phyloP scores from a whole-genome alignment of 2,329 filamentous ascomycete genomes.

The Nigrospora sphaerica region DNA sequence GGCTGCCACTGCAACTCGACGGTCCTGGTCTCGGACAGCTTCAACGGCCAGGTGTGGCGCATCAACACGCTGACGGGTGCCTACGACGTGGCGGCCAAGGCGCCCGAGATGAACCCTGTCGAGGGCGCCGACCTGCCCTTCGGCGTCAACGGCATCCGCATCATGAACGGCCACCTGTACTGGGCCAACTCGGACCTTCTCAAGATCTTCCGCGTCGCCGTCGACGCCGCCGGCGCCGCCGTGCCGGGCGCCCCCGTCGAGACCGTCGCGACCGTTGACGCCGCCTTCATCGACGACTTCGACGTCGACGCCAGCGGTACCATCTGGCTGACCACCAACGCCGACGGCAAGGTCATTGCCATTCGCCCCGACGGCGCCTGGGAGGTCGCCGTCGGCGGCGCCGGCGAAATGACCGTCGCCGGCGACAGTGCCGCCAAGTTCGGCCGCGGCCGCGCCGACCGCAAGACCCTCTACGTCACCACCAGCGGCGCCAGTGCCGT shows the following conservation, averaged over 20 bases:
- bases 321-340: slow-evolving; percentile 12
- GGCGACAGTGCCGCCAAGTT: slow-evolving; percentile 13
- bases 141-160: slow-evolving; percentile 20
- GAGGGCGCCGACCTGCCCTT: slow-evolving; percentile 3
- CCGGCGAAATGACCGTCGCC: slow-evolving; percentile 8
- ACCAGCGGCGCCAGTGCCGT: slow-evolving; percentile 12
- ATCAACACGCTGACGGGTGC: slow-evolving; percentile 13
- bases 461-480: slow-evolving; percentile 12
- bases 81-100: slow-evolving; percentile 10
- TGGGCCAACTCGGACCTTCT: slow-evolving; percentile 16
- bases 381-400: slow-evolving; percentile 9
- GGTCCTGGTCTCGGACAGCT: slow-evolving; percentile 19
- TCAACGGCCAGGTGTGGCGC: slow-evolving; percentile 15
- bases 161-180: slow-evolving; percentile 16
- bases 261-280: slow-evolving; percentile 8
- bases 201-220: slow-evolving; percentile 10
- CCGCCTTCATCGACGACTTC: slow-evolving; percentile 17
- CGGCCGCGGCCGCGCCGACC: slow-evolving; percentile 10
- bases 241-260: slow-evolving; percentile 7
- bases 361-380: slow-evolving; percentile 5
- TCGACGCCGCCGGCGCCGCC: slow-evolving; percentile 8
- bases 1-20: slow-evolving; percentile 1
- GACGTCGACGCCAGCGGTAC: slow-evolving; percentile 9
- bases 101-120: slow-evolving; percentile 14
- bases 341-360: slow-evolving; percentile 11